A percentile compares a stretch with the other conserved stretches of the same genome.
Conservation (phyloP, 2,329 filamentous ascomycete genomes). For the Clarireedia homoeocarpa region DNA sequence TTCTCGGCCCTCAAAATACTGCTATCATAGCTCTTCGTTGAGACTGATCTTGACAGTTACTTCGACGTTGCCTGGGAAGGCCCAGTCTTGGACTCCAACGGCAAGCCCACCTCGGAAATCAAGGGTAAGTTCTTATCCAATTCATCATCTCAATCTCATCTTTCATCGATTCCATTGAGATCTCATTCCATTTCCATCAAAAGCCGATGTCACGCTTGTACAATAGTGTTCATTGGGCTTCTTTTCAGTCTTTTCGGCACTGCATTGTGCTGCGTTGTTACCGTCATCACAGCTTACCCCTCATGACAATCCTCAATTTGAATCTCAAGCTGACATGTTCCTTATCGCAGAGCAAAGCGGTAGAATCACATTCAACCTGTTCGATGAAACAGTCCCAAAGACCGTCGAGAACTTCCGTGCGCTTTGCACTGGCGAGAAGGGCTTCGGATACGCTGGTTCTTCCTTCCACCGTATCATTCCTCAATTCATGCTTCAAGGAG, state of each 20-base stretch:
- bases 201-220: too few relatives aligned
- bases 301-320: constrained; percentile 8
- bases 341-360: constrained; percentile 51
- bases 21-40: constrained; percentile 30
- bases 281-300: constrained; percentile 11
- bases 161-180: not conserved
- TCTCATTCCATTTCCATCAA: not conserved
- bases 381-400: constrained; percentile 73
- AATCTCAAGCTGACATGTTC: constrained; percentile 19
- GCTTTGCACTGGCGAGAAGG: constrained; percentile 77
- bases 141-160: constrained; percentile 4
- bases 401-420: constrained; percentile 94
- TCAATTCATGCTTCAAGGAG: constrained; percentile 91
- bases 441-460: constrained; percentile 75
- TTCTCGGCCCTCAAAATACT: constrained; percentile 36
- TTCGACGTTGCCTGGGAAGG: constrained; percentile 71
- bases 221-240: constrained; percentile 5
- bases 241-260: not conserved
- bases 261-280: constrained; percentile 14
- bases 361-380: constrained; percentile 84
- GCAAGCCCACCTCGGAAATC: constrained; percentile 44
- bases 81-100: constrained; percentile 57
- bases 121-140: constrained; percentile 45
- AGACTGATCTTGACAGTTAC: constrained; percentile 39
- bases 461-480: constrained; percentile 91